phyloP scores from a whole-genome alignment of 108 stramenopile species.

The Chaetoceros tenuissimus region DNA sequence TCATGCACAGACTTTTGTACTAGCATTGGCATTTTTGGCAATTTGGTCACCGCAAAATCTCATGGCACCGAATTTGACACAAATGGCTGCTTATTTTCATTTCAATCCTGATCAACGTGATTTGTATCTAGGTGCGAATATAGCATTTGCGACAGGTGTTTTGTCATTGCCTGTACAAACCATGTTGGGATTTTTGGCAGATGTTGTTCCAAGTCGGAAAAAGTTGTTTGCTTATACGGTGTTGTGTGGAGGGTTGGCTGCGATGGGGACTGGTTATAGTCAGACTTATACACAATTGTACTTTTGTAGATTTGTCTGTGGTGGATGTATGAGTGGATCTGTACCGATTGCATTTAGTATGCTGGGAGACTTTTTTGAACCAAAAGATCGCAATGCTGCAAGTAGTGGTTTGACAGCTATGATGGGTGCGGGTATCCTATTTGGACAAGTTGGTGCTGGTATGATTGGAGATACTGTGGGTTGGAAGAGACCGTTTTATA shows the following conservation, averaged over 20 bases:
- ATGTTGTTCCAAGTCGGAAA: constrained; percentile 30
- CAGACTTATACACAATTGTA: constrained; percentile 30
- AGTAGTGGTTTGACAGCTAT: constrained; percentile 56
- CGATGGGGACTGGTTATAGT: constrained; percentile 27
- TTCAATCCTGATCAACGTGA: constrained; percentile 33
- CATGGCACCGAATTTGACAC: constrained; percentile 66
- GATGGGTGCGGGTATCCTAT: constrained; percentile 62
- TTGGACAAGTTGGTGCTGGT: constrained; percentile 66
- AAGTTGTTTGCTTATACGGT: constrained; percentile 38
- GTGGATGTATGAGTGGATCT: constrained; percentile 56
- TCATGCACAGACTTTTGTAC: constrained; percentile 49
- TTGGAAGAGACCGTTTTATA: constrained; percentile 52
- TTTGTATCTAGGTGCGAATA: constrained; percentile 50
- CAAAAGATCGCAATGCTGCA: constrained; percentile 59
- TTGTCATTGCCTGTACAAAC: constrained; percentile 53
- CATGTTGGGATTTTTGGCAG: constrained; percentile 49
- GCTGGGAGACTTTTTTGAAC: constrained; percentile 55
- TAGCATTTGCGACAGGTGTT: constrained; percentile 51
- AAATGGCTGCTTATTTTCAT: constrained; percentile 32
- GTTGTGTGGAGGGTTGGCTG: constrained; percentile 26
- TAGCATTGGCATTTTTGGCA: constrained; percentile 53
- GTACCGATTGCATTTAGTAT: constrained; percentile 66
- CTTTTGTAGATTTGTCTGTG: constrained; percentile 35
- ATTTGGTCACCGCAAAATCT: constrained; percentile 61
- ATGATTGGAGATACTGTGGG: constrained; percentile 26